Evolutionary conservation across 768 basidiomycete genomes (phyloP).

Genomic region (Rhizopogon vinicolor): DNA sequence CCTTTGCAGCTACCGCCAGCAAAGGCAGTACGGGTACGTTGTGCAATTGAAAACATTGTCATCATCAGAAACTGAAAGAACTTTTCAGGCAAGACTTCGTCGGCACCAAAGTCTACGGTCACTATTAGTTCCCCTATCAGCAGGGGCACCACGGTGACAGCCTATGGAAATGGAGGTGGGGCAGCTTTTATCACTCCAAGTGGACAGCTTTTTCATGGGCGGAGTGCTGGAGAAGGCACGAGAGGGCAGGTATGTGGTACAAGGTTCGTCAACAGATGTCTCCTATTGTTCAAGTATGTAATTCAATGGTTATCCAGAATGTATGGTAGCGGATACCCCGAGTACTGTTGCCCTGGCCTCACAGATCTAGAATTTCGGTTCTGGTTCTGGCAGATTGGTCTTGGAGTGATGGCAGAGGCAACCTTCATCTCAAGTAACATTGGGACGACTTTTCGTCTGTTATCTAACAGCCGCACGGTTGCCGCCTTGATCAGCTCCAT

Average conservation of each 20-base stretch:
- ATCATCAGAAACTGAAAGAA: not conserved
- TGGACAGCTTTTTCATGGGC: constrained; percentile 42
- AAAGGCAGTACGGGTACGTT: constrained; percentile 6
- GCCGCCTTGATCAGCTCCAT: constrained; percentile 38
- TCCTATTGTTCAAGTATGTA: not conserved
- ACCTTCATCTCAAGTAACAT: constrained; percentile 34
- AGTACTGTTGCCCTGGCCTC: constrained; percentile 40
- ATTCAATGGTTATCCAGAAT: constrained; percentile 24
- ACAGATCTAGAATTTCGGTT: constrained; percentile 53
- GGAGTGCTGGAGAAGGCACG: constrained; percentile 47
- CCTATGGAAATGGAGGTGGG: constrained; percentile 33
- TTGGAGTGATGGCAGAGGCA: constrained; percentile 15
- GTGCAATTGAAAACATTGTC: not conserved
- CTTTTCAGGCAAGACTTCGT: constrained; percentile 1
- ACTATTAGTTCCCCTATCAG: constrained; percentile 14
- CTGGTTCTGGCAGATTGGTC: constrained; percentile 49
- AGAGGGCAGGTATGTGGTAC: constrained; percentile 40
- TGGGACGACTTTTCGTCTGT: constrained; percentile 39
- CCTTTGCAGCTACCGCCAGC: too few species aligned
- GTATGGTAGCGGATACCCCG: constrained; percentile 63
- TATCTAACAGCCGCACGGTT: constrained; percentile 46
- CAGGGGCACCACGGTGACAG: constrained; percentile 17
- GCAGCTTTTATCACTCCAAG: constrained; percentile 31
- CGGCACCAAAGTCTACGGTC: constrained; percentile 2
- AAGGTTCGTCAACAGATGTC: constrained; percentile 26